Percentiles rank a stretch among this genome's conserved stretches.
phyloP scores from a whole-genome alignment of 805 yeast species.

The Lachancea kluyveri region DNA sequence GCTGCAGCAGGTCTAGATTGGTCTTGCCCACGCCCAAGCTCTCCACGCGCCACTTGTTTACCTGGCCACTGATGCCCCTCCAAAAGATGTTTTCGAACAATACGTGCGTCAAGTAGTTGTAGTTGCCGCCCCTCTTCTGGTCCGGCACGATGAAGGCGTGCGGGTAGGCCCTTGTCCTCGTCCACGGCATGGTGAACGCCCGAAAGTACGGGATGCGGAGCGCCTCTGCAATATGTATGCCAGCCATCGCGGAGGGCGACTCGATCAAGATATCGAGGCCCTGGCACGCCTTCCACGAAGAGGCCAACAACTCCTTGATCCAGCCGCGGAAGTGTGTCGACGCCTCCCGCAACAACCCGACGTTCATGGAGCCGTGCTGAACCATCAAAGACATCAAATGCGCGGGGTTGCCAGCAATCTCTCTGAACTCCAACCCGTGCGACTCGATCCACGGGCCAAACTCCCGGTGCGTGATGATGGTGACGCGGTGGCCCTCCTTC shows the following conservation, averaged over 20 bases:
- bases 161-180: slow-evolving; percentile 90
- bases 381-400: slow-evolving; percentile 92
- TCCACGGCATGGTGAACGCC: slow-evolving; percentile 99
- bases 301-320: slow-evolving; percentile 64
- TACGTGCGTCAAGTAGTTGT: slow-evolving; percentile 87
- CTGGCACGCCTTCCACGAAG: slow-evolving; percentile 87
- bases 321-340: slow-evolving; percentile 71
- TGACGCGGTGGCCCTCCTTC: slow-evolving; percentile 76
- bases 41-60: slow-evolving; percentile 80
- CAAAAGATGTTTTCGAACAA: slow-evolving; percentile 90
- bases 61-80: slow-evolving; percentile 84
- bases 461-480: slow-evolving; percentile 81
- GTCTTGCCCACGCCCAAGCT: slow-evolving; percentile 62
- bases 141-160: slow-evolving; percentile 96
- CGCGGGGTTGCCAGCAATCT: slow-evolving; percentile 88
- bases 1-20: slow-evolving; percentile 62
- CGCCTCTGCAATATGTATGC: slow-evolving; percentile 92
- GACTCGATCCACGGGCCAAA: slow-evolving; percentile 67
- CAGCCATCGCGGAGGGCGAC: slow-evolving; percentile 96
- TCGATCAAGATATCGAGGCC: slow-evolving; percentile 77
- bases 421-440: slow-evolving; percentile 63
- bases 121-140: slow-evolving; percentile 86
- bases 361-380: slow-evolving; percentile 80
- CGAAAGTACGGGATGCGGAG: slow-evolving; percentile 83
- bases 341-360: slow-evolving; percentile 78